Percentiles rank a stretch among this genome's conserved stretches.
These are phyloP conservation scores for Xylaria sp. DNA, from an alignment of 2,329 filamentous ascomycete species.

Conservation along the genomic window DNA sequence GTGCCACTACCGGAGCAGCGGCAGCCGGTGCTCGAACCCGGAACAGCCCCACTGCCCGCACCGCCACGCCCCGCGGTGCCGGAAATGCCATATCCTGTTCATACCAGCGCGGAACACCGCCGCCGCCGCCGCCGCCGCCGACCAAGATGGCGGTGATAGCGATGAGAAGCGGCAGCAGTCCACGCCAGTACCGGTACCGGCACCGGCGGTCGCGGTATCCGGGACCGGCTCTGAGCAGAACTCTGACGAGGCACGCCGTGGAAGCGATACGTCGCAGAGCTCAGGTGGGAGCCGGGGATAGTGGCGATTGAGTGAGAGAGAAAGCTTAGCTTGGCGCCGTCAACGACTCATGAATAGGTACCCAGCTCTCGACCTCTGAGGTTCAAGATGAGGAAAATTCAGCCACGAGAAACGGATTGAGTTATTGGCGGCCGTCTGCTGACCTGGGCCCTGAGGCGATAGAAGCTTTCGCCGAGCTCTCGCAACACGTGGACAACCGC, in stretches of 20 bases:
- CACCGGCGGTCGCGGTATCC: background rate
- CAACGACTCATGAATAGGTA: no score
- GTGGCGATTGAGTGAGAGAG: no score
- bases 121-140: background rate
- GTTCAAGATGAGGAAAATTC: no score
- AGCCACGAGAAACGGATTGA: no score
- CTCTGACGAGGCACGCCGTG: background rate
- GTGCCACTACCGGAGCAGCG: conserved; percentile 31
- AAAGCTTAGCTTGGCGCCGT: background rate
- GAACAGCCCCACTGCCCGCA: conserved; percentile 28
- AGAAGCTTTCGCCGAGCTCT: no score
- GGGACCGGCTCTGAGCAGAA: background rate
- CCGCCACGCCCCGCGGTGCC: conserved; percentile 28
- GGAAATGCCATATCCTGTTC: conserved; percentile 31
- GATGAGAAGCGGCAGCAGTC: no score
- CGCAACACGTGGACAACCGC: no score
- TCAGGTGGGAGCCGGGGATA: background rate
- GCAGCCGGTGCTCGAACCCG: conserved; percentile 32
- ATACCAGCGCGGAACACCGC: conserved; percentile 12
- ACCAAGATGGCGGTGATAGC: background rate
- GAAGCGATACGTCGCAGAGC: background rate
- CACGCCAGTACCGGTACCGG: background rate
- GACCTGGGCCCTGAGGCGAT: no score
- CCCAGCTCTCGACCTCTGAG: no score
- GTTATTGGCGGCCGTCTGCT: no score